Evolutionary conservation across 345 rosid species (phyloP), one percentile per base, ranked within the genome.

Genomic region (Rhodamnia rubescens): DNA sequence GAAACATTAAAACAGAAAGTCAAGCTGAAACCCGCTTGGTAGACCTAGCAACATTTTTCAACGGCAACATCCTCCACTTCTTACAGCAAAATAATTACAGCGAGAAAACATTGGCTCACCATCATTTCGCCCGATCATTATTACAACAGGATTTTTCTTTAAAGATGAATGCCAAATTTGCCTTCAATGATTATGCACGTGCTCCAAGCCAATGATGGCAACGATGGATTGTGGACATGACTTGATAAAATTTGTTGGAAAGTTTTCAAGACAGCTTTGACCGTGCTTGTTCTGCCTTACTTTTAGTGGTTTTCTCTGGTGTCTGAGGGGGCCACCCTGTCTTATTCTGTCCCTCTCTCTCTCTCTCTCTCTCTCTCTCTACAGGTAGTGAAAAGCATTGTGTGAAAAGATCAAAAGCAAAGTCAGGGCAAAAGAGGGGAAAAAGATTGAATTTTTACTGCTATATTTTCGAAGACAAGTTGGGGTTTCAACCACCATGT

Each of bases 111-210:
- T 9, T 69, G 47, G 80, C 47, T 18, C 47, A 24, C 80, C 80
- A 69, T 69, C 80, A 69, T 69, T 69, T 69, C 80, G 26, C 80
- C 40, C 47, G 80, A 69, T 69, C 80, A 69, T 69, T 69, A 69
- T 69, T 36, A 69, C 80, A 22, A 36, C 47, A 9, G 80, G 80
- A 69, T 69, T 69, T 69, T 69, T 69, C 80, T 69, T 69, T 36
- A 32, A 69, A 69, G 47, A 69, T 69, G 80, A 69, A 69, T 20
- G 47, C 80, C 80, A 69, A 69, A 69, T 24, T 74, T 50, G 50
- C 58, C 58, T 64, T 40, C 83, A 85, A 78, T 85, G 82, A 85
- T 85, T 42, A 78, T 82, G 26, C 86, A 85, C 86, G 86, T 85
- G 86, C 86, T 80, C 83, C 61, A 14, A 42, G 47, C 83, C 58